Percentiles rank a stretch among this genome's conserved stretches.
phyloP scores from a whole-genome alignment of 345 rosid species.

The Hirschfeldia incana region DNA sequence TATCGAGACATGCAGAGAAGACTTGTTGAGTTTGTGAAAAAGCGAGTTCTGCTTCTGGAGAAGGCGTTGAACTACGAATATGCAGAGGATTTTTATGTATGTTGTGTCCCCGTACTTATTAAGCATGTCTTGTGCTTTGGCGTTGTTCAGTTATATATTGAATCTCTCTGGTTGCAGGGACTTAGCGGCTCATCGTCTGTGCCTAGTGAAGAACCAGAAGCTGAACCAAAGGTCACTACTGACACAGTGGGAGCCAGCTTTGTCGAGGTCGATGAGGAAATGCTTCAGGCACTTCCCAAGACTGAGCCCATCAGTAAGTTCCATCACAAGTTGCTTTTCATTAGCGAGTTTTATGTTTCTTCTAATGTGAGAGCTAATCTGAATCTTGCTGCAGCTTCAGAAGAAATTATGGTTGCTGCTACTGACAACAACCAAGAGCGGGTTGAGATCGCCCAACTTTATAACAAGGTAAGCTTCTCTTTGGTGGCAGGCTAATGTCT shows the following conservation, averaged over 20 bases:
- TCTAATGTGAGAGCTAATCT: not conserved
- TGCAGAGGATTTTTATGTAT: slow-evolving; percentile 64
- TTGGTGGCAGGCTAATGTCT: slow-evolving; percentile 3
- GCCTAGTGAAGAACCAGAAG: slow-evolving; percentile 56
- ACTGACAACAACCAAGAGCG: slow-evolving; percentile 62
- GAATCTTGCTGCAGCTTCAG: slow-evolving; percentile 50
- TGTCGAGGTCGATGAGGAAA: slow-evolving; percentile 41
- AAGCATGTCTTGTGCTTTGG: not conserved
- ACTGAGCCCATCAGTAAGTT: slow-evolving; percentile 61
- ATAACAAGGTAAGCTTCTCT: slow-evolving; percentile 55
- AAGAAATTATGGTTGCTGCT: slow-evolving; percentile 57
- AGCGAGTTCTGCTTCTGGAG: slow-evolving; percentile 90
- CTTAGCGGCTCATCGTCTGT: slow-evolving; percentile 43
- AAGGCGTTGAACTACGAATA: slow-evolving; percentile 75
- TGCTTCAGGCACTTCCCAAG: slow-evolving; percentile 54
- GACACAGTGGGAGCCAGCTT: slow-evolving; percentile 41
- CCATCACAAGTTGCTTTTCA: not conserved
- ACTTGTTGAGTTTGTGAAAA: slow-evolving; percentile 92
- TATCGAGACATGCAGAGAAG: slow-evolving; percentile 93
- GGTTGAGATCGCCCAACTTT: slow-evolving; percentile 48
- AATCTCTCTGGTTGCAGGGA: slow-evolving; percentile 47
- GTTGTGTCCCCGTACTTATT: slow-evolving; percentile 31
- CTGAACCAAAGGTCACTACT: slow-evolving; percentile 41
- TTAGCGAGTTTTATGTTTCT: slow-evolving; percentile 4
- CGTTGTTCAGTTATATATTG: slow-evolving; percentile 1